Conservation (phyloP, 371 early-diverging fungal species). For the Mortierella sp. region DNA sequence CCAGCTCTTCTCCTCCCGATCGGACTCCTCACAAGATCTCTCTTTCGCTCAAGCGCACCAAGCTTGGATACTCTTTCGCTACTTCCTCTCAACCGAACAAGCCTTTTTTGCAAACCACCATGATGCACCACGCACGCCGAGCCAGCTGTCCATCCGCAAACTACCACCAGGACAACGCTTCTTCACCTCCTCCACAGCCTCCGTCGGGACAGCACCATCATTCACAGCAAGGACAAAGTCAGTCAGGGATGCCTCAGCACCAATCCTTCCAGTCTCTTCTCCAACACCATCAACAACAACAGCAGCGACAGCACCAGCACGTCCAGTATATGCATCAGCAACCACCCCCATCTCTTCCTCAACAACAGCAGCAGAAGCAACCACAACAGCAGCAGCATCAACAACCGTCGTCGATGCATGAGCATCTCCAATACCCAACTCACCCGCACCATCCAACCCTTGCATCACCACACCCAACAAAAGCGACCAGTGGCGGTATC, state of each 20-base stretch:
- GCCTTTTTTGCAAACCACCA: neutral
- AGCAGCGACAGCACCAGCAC: neutral
- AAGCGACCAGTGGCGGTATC: neutral
- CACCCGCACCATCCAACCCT: neutral
- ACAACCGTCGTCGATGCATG: constrained; percentile 13
- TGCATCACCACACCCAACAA: neutral
- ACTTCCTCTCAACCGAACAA: neutral
- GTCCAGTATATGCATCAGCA: neutral
- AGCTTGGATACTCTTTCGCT: neutral
- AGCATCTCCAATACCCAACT: constrained; percentile 25
- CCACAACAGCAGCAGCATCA: constrained; percentile 15
- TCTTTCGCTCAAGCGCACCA: neutral
- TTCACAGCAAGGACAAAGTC: neutral
- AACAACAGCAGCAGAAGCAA: neutral
- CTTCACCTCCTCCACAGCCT: neutral
- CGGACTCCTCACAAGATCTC: neutral
- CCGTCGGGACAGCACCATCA: neutral
- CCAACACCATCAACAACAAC: constrained; percentile 5
- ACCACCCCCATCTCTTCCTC: neutral
- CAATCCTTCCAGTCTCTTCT: constrained; percentile 2
- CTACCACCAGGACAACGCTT: neutral
- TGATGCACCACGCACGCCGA: constrained; percentile 24
- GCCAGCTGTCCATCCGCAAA: constrained; percentile 10
- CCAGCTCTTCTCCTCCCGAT: neutral
- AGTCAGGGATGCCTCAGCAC: neutral